phyloP scores from a whole-genome alignment of 1,284 basidiomycete species.

The Hymenochaete sp. region DNA sequence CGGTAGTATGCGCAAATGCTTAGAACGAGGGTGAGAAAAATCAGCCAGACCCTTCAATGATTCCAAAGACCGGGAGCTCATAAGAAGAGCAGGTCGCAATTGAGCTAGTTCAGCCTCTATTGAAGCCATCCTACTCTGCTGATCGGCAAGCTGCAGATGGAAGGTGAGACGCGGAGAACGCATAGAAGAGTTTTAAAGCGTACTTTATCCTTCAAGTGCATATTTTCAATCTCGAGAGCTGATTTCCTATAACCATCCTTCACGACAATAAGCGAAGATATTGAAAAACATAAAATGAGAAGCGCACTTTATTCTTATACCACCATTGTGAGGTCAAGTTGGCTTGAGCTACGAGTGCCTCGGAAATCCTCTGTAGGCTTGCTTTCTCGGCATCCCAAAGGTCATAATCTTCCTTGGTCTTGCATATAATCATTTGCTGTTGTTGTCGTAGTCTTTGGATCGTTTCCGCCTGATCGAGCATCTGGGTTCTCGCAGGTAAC shows the following conservation, averaged over 20 bases:
- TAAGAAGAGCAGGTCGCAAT: slow-evolving; percentile 47
- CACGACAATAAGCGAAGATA: too few species aligned
- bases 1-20: slow-evolving; percentile 3
- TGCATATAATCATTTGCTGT: slow-evolving; percentile 45
- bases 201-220: slow-evolving; percentile 11
- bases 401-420: slow-evolving; percentile 44
- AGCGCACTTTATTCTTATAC: slow-evolving; percentile 40
- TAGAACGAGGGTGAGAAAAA: slow-evolving; percentile 22
- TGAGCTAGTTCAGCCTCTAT: slow-evolving; percentile 46
- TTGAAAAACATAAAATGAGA: too few species aligned
- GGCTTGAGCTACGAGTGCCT: slow-evolving; percentile 52
- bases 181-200: not conserved
- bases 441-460: slow-evolving; percentile 49
- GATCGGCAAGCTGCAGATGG: slow-evolving; percentile 37
- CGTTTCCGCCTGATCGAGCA: slow-evolving; percentile 50
- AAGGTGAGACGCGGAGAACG: slow-evolving; percentile 5
- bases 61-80: slow-evolving; percentile 38
- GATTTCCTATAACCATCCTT: slow-evolving; percentile 10
- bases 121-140: slow-evolving; percentile 34
- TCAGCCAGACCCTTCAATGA: too few species aligned
- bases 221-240: slow-evolving; percentile 13
- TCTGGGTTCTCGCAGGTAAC: slow-evolving; percentile 37
- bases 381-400: slow-evolving; percentile 53
- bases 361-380: slow-evolving; percentile 51
- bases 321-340: slow-evolving; percentile 36